These are phyloP conservation scores for Lithocarpus polystachyus DNA, from an alignment of 306 rosid species.

Conservation along the genomic window DNA sequence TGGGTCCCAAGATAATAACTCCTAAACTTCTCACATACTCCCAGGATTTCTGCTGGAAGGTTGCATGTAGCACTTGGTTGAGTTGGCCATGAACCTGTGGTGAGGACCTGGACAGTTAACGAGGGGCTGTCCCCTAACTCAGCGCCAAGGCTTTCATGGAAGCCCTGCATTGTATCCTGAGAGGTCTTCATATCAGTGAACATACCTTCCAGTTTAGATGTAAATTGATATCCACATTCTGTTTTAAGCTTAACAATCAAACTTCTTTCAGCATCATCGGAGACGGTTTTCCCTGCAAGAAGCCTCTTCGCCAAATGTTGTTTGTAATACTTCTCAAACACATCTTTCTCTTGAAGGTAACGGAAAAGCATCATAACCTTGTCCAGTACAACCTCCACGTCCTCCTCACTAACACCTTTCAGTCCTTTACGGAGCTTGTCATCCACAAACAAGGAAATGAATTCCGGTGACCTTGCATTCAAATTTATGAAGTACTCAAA, in stretches of 20 bases:
- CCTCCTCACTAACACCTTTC: conserved; percentile 58
- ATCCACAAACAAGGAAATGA: conserved; percentile 56
- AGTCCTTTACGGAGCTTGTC: conserved; percentile 55
- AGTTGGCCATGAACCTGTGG: conserved; percentile 63
- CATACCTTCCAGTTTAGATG: conserved; percentile 57
- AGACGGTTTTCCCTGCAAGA: conserved; percentile 46
- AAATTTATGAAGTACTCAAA: conserved; percentile 59
- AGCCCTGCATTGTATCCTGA: conserved; percentile 43
- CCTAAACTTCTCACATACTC: conserved; percentile 47
- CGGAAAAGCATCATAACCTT: conserved; percentile 66
- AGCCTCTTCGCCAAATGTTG: conserved; percentile 59
- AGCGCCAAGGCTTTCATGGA: conserved; percentile 30
- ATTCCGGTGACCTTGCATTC: conserved; percentile 56
- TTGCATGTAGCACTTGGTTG: conserved; percentile 50
- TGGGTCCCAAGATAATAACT: conserved; percentile 50
- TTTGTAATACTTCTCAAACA: conserved; percentile 58
- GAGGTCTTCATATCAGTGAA: conserved; percentile 62
- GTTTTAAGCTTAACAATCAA: conserved; percentile 57
- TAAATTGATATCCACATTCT: conserved; percentile 58
- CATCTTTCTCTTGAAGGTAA: conserved; percentile 56
- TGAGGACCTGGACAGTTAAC: conserved; percentile 48
- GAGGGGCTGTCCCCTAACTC: conserved; percentile 43
- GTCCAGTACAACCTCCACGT: conserved; percentile 53
- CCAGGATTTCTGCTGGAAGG: conserved; percentile 44
- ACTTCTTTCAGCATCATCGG: conserved; percentile 59